Evolutionary conservation across 2,329 filamentous ascomycete species (phyloP).

Genomic region (Pseudogymnoascus sp.): DNA sequence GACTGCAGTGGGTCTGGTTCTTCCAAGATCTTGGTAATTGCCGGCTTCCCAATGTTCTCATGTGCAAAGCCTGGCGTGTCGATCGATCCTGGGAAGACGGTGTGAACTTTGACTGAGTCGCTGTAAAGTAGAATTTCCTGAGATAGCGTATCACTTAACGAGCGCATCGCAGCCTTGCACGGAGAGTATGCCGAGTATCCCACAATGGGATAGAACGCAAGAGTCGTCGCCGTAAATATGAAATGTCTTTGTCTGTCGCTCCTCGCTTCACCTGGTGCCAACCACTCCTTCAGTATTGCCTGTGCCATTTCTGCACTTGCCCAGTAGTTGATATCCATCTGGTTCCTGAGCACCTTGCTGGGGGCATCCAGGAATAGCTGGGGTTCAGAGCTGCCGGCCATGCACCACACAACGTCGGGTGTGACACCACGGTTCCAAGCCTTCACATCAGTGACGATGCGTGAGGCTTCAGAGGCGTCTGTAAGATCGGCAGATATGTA

Average conservation of each 20-base stretch:
- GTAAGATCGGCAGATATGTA: conserved; percentile 79
- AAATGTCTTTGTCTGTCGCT: conserved; percentile 59
- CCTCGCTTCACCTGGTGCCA: conserved; percentile 40
- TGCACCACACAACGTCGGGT: conserved; percentile 86
- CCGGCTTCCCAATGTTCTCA: conserved; percentile 74
- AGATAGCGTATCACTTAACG: conserved; percentile 71
- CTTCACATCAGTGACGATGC: conserved; percentile 62
- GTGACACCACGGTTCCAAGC: conserved; percentile 66
- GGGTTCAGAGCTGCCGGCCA: conserved; percentile 68
- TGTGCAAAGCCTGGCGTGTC: conserved; percentile 62
- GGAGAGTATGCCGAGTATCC: conserved; percentile 82
- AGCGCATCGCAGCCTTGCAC: conserved; percentile 75
- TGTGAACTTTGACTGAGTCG: conserved; percentile 69
- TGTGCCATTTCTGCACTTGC: conserved; percentile 80
- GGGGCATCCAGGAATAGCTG: conserved; percentile 70
- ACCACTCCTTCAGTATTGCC: conserved; percentile 68
- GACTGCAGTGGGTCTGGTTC: conserved; percentile 72
- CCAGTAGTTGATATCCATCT: conserved; percentile 94
- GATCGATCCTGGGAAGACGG: conserved; percentile 80
- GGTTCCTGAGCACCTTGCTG: conserved; percentile 55
- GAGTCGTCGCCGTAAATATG: conserved; percentile 74
- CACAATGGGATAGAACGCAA: conserved; percentile 66
- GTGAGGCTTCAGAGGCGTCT: conserved; percentile 56
- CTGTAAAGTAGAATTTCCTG: conserved; percentile 86
- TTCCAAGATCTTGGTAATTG: conserved; percentile 70